Evolutionary conservation across 176 grass and related monocot genomes (phyloP).

Genomic region (Pontederia crassipes): DNA sequence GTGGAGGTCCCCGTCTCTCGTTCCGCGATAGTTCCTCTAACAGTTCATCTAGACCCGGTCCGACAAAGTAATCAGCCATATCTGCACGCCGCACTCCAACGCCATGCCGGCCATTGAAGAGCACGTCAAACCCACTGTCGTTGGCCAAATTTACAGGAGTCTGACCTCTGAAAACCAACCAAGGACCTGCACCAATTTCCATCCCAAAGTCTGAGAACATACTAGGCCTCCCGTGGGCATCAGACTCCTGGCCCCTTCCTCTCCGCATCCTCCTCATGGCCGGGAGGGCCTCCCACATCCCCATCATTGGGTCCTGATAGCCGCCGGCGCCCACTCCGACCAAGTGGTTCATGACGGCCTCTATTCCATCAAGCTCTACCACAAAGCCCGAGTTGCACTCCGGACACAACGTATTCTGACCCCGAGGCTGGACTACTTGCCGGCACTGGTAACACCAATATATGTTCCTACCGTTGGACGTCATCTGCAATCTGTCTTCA

Average conservation of each 20-base stretch:
- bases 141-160: slow-evolving; percentile 6
- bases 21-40: slow-evolving; percentile 10
- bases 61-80: slow-evolving; percentile 12
- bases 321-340: background rate
- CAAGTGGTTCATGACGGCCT: background rate
- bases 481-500: background rate
- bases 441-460: slow-evolving; percentile 16
- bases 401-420: background rate
- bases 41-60: slow-evolving; percentile 6
- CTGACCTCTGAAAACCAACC: slow-evolving; percentile 9
- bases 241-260: background rate
- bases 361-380: slow-evolving; percentile 7
- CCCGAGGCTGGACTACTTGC: slow-evolving; percentile 5
- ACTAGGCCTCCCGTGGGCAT: background rate
- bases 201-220: background rate
- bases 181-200: slow-evolving; percentile 2
- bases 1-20: slow-evolving; percentile 35
- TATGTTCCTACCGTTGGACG: slow-evolving; percentile 1
- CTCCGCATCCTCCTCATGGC: background rate
- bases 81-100: slow-evolving; percentile 2
- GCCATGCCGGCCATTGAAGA: slow-evolving; percentile 6
- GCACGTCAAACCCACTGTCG: background rate
- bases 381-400: slow-evolving; percentile 10
- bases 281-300: slow-evolving; percentile 7
- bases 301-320: background rate